Percentiles rank a stretch among this genome's conserved stretches.
Conservation (phyloP, 2,329 filamentous ascomycete species). For the Xylaria sp. region DNA sequence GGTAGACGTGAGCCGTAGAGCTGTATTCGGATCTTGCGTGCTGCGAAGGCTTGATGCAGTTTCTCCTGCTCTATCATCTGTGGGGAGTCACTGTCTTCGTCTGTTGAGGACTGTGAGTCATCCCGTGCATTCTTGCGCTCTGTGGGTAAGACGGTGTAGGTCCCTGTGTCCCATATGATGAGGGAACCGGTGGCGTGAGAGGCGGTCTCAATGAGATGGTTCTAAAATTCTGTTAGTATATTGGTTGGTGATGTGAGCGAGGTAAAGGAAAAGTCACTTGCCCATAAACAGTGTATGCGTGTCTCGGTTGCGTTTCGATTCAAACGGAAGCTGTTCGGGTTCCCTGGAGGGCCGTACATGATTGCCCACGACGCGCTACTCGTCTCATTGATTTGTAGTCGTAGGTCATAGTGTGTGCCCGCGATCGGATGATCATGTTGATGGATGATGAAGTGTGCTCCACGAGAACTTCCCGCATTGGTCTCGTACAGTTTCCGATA, state of each 20-base stretch:
- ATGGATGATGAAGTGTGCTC: slow-evolving; percentile 70
- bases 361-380: slow-evolving; percentile 70
- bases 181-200: slow-evolving; percentile 61
- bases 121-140: not conserved
- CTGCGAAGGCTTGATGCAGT: slow-evolving; percentile 57
- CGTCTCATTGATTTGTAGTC: slow-evolving; percentile 70
- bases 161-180: slow-evolving; percentile 68
- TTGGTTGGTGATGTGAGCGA: not conserved
- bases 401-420: slow-evolving; percentile 71
- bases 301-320: slow-evolving; percentile 68
- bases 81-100: slow-evolving; percentile 33
- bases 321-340: slow-evolving; percentile 59
- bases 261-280: slow-evolving; percentile 38
- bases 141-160: slow-evolving; percentile 59
- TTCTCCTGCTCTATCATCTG: slow-evolving; percentile 50
- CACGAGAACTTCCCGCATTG: slow-evolving; percentile 41
- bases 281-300: slow-evolving; percentile 65
- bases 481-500: slow-evolving; percentile 47
- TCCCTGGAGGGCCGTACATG: slow-evolving; percentile 66
- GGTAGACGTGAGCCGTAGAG: slow-evolving; percentile 62
- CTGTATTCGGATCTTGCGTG: slow-evolving; percentile 61
- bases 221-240: slow-evolving; percentile 46
- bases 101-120: slow-evolving; percentile 45
- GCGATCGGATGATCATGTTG: slow-evolving; percentile 76
- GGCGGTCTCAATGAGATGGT: slow-evolving; percentile 65